Conservation (phyloP, 228 moss, liverwort and hornwort genomes). For the Sphagnum fallax region DNA sequence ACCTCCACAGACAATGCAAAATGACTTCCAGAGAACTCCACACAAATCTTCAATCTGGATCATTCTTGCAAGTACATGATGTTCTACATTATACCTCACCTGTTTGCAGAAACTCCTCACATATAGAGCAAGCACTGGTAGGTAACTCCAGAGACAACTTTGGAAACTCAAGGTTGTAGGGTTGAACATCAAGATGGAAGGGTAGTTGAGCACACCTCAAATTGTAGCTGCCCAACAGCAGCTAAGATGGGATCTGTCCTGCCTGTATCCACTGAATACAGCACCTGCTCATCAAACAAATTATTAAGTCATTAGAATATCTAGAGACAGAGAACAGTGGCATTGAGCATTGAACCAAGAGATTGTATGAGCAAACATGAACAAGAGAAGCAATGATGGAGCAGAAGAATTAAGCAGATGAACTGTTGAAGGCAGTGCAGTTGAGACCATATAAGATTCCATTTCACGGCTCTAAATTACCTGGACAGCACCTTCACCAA, state of each 20-base stretch:
- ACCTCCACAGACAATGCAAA: too few species aligned
- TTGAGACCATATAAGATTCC: neutral
- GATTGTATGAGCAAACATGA: neutral
- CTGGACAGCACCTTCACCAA: constrained; percentile 99
- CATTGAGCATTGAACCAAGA: neutral
- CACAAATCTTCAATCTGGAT: too few species aligned
- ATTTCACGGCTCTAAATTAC: constrained; percentile 10
- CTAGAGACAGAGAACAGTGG: neutral
- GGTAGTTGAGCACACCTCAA: constrained; percentile 46
- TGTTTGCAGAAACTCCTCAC: too few species aligned
- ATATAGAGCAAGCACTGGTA: too few species aligned
- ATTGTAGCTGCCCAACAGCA: constrained; percentile 94
- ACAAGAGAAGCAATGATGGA: neutral
- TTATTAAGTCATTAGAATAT: neutral
- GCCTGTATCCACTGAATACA: constrained; percentile 80
- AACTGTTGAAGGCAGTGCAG: neutral
- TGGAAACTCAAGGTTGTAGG: too few species aligned
- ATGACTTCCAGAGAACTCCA: too few species aligned
- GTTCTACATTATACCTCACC: too few species aligned
- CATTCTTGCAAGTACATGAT: too few species aligned
- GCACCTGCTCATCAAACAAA: constrained; percentile 31
- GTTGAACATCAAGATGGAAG: too few species aligned
- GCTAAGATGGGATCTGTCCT: constrained; percentile 94
- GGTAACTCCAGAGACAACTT: too few species aligned
- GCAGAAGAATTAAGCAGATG: neutral